Base-by-base conservation (phyloP, 1,139 yeast genomes). In the Debaryomycetaceae sp. region DNA sequence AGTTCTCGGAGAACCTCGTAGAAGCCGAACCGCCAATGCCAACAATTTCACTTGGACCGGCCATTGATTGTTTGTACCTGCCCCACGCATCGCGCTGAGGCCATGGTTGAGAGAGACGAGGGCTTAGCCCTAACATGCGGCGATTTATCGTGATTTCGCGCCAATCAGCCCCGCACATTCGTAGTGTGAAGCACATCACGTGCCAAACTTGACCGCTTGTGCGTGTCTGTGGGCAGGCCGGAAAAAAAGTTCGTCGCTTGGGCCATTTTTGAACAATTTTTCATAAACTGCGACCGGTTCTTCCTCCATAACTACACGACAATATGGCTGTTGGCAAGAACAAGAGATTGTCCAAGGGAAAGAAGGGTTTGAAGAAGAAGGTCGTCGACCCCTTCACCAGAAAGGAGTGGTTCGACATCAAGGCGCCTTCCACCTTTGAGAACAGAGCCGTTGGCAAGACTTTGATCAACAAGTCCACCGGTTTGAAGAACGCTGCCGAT, bases 321-420 rank as follows among this genome's bases (percentile, higher is more conserved):
- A 53, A 42, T 41, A 67, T 67, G 74, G 74, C 73, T 59, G 74
- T 67, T 48, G 74, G 74, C 48, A 67, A 67, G 53, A 67, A 67
- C 57, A 67, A 67, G 65, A 67, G 73, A 66, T 63, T 67, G 51
- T 66, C 73, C 53, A 66, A 65, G 59, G 73, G 73, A 45, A 67
- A 66, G 61, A 67, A 67, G 51, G 73, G 73, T 32, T 61, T 66
- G 53, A 66, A 65, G 63, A 67, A 66, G 68, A 67, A 63, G 68
- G 68, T 62, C 44, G 71, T 65, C 35, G 73, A 67, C 55, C 73
- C 64, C 41, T 67, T 67, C 67, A 61, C 71, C 63, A 66, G 64
- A 56, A 67, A 67, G 54, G 73, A 67, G 39, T 67, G 73, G 73
- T 67, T 61, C 49, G 73, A 67, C 53, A 59, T 67, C 54, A 66